Percentiles rank a stretch among this genome's conserved stretches.
Conservation (phyloP, 202 grass and related monocot genomes). For the Zoysia matrella region DNA sequence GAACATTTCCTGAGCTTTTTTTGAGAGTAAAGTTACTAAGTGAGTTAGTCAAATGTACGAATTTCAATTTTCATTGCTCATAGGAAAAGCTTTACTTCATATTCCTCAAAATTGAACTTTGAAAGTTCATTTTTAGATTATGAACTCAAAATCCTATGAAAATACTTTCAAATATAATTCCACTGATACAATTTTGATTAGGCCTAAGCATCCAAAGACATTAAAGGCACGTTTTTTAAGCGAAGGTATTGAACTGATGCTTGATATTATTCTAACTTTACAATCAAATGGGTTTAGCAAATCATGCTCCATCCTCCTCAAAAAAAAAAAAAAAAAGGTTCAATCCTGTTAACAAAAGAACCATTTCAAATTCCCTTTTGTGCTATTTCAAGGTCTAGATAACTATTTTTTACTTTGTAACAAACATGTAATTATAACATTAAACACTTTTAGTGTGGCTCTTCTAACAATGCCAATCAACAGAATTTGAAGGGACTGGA, state of each 20-base stretch:
- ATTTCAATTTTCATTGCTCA: not conserved
- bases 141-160: not conserved
- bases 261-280: no score
- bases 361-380: no score
- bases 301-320: no score
- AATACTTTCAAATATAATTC: not conserved
- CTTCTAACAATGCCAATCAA: conserved; percentile 17
- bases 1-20: conserved; percentile 1
- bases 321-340: no score
- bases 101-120: not conserved
- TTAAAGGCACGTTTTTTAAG: no score
- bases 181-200: not conserved
- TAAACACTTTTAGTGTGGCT: not conserved
- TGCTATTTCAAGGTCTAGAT: no score
- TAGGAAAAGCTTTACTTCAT: not conserved
- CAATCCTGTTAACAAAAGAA: no score
- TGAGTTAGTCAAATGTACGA: conserved; percentile 4
- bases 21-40: conserved; percentile 1
- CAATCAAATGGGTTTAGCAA: no score
- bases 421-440: conserved; percentile 21
- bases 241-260: no score
- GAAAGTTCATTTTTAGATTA: not conserved
- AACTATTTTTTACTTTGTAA: not conserved
- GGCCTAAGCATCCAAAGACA: no score
- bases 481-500: conserved; percentile 13